A percentile compares a stretch with the other conserved stretches of the same genome.
phyloP scores from a whole-genome alignment of 1,284 basidiomycete species.

The Ceratobasidium sp. region DNA sequence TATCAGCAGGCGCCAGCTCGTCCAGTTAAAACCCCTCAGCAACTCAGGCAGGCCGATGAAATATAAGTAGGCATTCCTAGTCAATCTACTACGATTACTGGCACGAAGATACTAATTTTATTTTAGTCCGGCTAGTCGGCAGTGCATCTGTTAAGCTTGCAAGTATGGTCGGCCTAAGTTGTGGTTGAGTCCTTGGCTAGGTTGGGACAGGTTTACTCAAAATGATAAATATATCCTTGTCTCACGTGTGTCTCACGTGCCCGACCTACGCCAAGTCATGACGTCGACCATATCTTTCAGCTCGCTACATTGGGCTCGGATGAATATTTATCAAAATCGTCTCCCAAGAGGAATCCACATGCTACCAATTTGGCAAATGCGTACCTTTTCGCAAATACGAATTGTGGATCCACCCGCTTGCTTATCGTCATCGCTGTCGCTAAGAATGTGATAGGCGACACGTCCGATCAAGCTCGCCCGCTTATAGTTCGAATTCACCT shows the following conservation, averaged over 20 bases:
- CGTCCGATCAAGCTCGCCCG: slow-evolving; percentile 26
- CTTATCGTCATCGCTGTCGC: slow-evolving; percentile 43
- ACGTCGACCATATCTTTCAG: slow-evolving; percentile 5
- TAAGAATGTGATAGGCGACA: slow-evolving; percentile 43
- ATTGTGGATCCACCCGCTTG: slow-evolving; percentile 34
- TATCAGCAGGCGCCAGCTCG: no score
- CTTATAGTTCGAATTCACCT: slow-evolving; percentile 24
- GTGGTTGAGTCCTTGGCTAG: no score
- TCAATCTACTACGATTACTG: no score
- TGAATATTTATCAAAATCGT: slow-evolving; percentile 5
- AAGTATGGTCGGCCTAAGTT: no score
- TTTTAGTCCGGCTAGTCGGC: no score
- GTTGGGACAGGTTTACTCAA: no score
- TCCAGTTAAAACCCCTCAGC: no score
- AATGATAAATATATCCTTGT: no score
- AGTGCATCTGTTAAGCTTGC: no score
- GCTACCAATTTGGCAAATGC: not conserved
- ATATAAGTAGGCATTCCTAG: no score
- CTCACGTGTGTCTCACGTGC: slow-evolving; percentile 18
- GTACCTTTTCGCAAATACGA: slow-evolving; percentile 29
- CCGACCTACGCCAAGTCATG: slow-evolving; percentile 2
- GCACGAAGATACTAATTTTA: no score
- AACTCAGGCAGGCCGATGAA: no score
- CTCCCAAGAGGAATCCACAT: not conserved
- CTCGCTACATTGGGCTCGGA: not conserved